Evolutionary conservation across 2,329 filamentous ascomycete genomes (phyloP).

Genomic region (Sporothrix mexicana): DNA sequence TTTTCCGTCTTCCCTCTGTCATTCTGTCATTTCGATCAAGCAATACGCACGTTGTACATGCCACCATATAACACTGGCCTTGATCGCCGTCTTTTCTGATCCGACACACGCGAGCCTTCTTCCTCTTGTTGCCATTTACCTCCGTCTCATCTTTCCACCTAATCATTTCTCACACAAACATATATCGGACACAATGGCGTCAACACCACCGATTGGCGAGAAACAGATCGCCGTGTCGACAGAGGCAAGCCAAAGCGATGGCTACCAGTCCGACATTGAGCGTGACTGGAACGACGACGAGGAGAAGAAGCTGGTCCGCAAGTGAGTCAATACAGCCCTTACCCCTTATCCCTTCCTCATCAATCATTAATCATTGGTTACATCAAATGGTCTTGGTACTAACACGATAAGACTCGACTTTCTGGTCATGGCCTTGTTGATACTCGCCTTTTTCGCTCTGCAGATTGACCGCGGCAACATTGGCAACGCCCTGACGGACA

Average conservation of each 20-base stretch:
- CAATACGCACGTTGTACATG: not conserved
- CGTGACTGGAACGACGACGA: constrained; percentile 27
- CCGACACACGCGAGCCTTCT: constrained; percentile 5
- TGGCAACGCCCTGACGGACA: constrained; percentile 59
- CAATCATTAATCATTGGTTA: too few relatives aligned
- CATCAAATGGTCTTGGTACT: not conserved
- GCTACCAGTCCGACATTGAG: constrained; percentile 18
- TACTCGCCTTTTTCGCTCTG: constrained; percentile 24
- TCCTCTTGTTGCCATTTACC: not conserved
- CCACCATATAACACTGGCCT: not conserved
- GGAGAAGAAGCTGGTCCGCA: constrained; percentile 27
- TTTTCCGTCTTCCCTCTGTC: too few relatives aligned
- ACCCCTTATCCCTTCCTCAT: too few relatives aligned
- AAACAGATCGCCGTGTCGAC: constrained; percentile 18
- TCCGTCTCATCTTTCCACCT: not conserved
- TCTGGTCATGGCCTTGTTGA: constrained; percentile 25
- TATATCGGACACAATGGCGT: not conserved
- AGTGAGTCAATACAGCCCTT: too few relatives aligned
- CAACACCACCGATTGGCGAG: not conserved
- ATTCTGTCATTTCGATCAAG: constrained; percentile 17
- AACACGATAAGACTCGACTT: constrained; percentile 21
- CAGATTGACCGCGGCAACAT: constrained; percentile 41
- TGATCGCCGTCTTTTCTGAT: not conserved
- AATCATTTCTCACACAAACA: not conserved
- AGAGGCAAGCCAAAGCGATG: constrained; percentile 24